Percentiles rank a stretch among this genome's conserved stretches.
phyloP scores from a whole-genome alignment of 306 rosid species.

The Fragaria nilgerrensis region DNA sequence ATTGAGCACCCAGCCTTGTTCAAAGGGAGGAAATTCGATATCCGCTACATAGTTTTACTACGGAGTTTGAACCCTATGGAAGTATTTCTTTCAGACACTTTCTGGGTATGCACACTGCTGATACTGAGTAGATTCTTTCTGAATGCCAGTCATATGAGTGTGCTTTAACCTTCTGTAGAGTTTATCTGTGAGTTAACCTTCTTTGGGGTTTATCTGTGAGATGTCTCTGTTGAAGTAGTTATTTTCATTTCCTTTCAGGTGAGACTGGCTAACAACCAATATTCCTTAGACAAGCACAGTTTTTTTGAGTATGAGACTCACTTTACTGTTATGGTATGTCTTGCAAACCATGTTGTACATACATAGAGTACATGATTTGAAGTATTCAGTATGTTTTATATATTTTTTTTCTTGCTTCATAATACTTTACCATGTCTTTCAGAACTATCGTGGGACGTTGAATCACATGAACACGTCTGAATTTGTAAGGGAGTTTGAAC shows the following conservation, averaged over 20 bases:
- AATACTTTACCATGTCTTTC: slow-evolving; percentile 25
- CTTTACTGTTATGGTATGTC: slow-evolving; percentile 94
- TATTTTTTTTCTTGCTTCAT: background rate
- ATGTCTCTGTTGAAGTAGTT: slow-evolving; percentile 13
- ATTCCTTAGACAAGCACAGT: slow-evolving; percentile 73
- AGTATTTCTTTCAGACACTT: slow-evolving; percentile 73
- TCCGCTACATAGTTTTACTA: slow-evolving; percentile 79
- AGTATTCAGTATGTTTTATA: background rate
- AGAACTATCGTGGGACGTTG: slow-evolving; percentile 85
- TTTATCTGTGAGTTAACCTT: background rate
- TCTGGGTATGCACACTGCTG: slow-evolving; percentile 70
- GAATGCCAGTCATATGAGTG: background rate
- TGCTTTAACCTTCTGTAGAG: background rate
- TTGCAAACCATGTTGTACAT: background rate
- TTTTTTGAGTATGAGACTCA: slow-evolving; percentile 94
- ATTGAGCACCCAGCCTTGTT: slow-evolving; percentile 88
- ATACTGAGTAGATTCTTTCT: slow-evolving; percentile 13
- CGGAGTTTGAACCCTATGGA: slow-evolving; percentile 82
- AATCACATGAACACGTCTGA: slow-evolving; percentile 62
- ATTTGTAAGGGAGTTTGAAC: slow-evolving; percentile 87
- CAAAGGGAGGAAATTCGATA: slow-evolving; percentile 83
- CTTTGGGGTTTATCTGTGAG: slow-evolving; percentile 8
- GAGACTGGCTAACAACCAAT: slow-evolving; percentile 84
- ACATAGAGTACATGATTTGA: background rate
- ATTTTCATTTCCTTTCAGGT: slow-evolving; percentile 53